Base-by-base conservation (phyloP, 805 yeast species). In the Danielozyma ontarioensis region DNA sequence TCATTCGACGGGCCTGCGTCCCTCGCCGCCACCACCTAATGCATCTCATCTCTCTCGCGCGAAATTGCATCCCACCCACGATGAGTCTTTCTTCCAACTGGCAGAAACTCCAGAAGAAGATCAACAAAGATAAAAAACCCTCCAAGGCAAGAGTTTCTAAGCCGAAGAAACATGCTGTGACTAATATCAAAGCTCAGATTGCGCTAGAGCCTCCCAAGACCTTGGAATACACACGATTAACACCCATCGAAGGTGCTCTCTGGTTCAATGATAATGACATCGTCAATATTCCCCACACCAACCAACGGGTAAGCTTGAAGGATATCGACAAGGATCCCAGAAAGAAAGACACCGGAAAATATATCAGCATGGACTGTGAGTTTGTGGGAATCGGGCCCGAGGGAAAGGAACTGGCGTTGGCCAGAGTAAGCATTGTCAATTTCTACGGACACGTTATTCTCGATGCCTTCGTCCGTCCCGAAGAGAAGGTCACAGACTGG, bases 321-420 rank as follows among this genome's bases (percentile, higher is more conserved):
- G 40, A 39, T 6, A 22, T 26, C 29, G 35, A 33, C 11, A 40
- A 31, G n/a, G 55, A 48, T 24, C 24, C 26, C 22, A 48, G 59
- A 12, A 61, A 70, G 37, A 59, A 54, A 32, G 69, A 71, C 28
- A 63, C 78, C 1, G 96, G 96, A 1, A 82, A 74, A 47, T 88
- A 73, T 45, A 39, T 88, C 2, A 86, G 96, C 1, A 75, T 89
- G 40, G 97, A 89, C 58, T 88, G 97, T 63, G 97, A 89, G 48
- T 88, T 89, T 65, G 97, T 89, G 2, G 96, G 96, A 8, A 80
- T 83, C 2, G 96, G 96, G 0, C 74, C 72, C 4, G 80, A 78
- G 7, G 94, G 94, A 4, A 48, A 50, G 24, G 76, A 69, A 29
- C 78, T 87, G 4, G 90, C 80, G 1, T 63, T 89, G 12, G 97